Base-by-base conservation (phyloP, 768 basidiomycete species). In the Lanmaoa pseudosensibilis region DNA sequence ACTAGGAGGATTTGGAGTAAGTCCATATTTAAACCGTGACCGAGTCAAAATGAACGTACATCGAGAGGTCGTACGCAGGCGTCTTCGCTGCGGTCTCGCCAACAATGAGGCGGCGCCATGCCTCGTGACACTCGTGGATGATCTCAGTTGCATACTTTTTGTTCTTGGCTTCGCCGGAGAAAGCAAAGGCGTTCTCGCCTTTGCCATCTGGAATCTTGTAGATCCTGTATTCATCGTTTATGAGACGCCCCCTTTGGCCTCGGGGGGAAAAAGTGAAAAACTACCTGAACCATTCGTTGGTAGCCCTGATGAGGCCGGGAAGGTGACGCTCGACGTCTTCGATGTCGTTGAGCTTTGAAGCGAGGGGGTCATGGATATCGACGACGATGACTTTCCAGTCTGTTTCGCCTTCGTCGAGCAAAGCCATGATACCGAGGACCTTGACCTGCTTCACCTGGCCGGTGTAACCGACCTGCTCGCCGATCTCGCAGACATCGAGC, bases 371-470 rank as follows among this genome's bases (percentile, higher is more conserved):
- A 64, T 85, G 84, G 59, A 97, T 84, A 72, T 98, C 97, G 63
- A 98, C 93, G 72, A 96, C 97, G 75, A 99, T 85, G 78, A 99
- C 92, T 78, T 99, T 99, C 97, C 97, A 99, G 80, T 98, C 97
- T 63, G 97, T 98, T 80, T 98, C 97, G 67, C 97, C 97, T 74
- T 98, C 97, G 71, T 99, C 97, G 64, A 98, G 87, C 56, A 98
- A 82, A 55, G 97, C 97, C 96, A 98, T 98, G 84, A 98, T 96
- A 59, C 97, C 97, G 68, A 99, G 92, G 63, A 99, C 91, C 82
- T 99, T 99, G 85, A 99, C 97, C 75, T 98, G 97, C 80, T 98
- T 99, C 75, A 99, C 84, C 74, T 98, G 95, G 55, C 97, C 97
- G 60, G 87, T 85, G 74, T 94, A 93, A 64, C 96, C 97, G 66